Conservation (phyloP, 1,284 basidiomycete species). For the Ceratobasidium sp. region DNA sequence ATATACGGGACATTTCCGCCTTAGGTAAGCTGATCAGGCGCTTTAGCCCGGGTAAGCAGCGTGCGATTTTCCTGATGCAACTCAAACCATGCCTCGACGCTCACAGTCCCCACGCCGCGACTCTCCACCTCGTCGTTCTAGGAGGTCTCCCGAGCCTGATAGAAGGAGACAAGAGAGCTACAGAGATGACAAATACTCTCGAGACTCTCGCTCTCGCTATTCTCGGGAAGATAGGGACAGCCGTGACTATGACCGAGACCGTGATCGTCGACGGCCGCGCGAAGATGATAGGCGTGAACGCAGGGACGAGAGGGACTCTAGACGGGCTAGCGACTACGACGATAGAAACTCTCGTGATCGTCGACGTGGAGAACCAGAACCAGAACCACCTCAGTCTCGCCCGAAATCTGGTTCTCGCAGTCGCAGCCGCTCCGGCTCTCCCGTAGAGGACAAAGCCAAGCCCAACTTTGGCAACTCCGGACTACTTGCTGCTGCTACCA, state of each 20-base stretch:
- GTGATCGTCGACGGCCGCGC: conserved; percentile 38
- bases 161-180: neutral
- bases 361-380: conserved; percentile 39
- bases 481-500: conserved; percentile 93
- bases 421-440: conserved; percentile 57
- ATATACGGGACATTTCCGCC: neutral
- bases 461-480: conserved; percentile 93
- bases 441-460: conserved; percentile 71
- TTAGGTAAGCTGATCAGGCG: too few relatives aligned
- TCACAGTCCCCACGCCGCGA: conserved; percentile 38
- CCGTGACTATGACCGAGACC: conserved; percentile 1
- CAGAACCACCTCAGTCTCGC: conserved; percentile 29
- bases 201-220: neutral
- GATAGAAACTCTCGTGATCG: conserved; percentile 25
- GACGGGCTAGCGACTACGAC: conserved; percentile 18
- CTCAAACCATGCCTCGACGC: conserved; percentile 33
- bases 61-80: too few relatives aligned
- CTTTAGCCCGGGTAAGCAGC: too few relatives aligned
- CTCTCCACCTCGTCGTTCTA: conserved; percentile 27
- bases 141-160: conserved; percentile 29
- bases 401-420: conserved; percentile 16
- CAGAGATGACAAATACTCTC: conserved; percentile 32
- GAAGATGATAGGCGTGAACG: conserved; percentile 60
- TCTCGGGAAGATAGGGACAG: neutral
- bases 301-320: conserved; percentile 58